Evolutionary conservation across 345 rosid species (phyloP), one percentile per base, ranked within the genome.

Genomic region (Pistacia atlantica): DNA sequence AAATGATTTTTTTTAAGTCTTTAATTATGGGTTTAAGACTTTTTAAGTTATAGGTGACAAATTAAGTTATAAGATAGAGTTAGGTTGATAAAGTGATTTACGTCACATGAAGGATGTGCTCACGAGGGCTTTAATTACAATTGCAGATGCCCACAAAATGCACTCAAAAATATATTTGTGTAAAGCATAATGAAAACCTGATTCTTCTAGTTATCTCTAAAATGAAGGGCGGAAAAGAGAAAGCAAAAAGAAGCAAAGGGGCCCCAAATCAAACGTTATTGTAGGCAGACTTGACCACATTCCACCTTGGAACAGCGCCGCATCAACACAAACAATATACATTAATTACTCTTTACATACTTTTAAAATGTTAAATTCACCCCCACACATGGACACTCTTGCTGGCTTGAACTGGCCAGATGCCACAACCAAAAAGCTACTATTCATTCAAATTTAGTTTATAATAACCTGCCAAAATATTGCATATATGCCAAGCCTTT

Each of bases 201-300:
- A 42, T 42, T 38, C 42, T 38, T 38, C 42, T 38, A 38, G 4
- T 38, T 1, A 31, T 31, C 33, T 31, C 33, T 31, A 31, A 51
- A 8, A 65, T 4, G 52, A 65, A 14, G 4, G 17, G 33, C 3
- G 11, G 37, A 37, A 63, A 35, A 31, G 20, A 54, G 45, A 69
- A 31, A 69, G 59, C 3, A 16, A 69, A 52, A 69, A 59, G 3
- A 18, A 48, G 22, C 4, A 7, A 22, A 17, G 48, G 56, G 72
- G 72, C 2, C 60, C 72, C 60, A 52, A 65, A 35, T 65, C 17
- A 8, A 65, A 65, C 49, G 68, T 37, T 16, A 65, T 51, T 18
- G 35, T 69, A 51, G 45, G 72, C 60, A 16, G 46, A 52, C 22
- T 69, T 69, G 72, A 69, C 72, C 46, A 33, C 14, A 31, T 28